Evolutionary conservation across 495 filamentous ascomycete genomes (phyloP).

Genomic region (Sordaria brevicollis): DNA sequence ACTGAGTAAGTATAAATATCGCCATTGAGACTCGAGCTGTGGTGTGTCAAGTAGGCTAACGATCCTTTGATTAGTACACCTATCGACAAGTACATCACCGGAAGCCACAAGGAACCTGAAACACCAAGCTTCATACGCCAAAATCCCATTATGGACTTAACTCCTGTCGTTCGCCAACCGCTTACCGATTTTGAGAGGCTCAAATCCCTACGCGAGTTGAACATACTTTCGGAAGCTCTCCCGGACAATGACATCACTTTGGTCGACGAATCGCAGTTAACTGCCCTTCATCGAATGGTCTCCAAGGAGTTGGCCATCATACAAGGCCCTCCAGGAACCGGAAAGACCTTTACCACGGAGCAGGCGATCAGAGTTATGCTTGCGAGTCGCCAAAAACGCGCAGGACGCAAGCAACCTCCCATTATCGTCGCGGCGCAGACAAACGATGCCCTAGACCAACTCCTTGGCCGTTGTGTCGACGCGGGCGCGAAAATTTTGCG

Average conservation of each 20-base stretch:
- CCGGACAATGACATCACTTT: conserved; percentile 24
- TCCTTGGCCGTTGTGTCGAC: conserved; percentile 55
- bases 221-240: conserved; percentile 32
- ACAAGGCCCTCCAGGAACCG: conserved; percentile 88
- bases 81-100: conserved; percentile 29
- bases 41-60: background rate
- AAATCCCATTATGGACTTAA: conserved; percentile 23
- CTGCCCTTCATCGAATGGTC: conserved; percentile 58
- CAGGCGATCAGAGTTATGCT: conserved; percentile 60
- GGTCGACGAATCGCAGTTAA: conserved; percentile 60
- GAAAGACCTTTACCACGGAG: conserved; percentile 74
- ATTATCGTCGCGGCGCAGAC: conserved; percentile 79
- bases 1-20: conserved; percentile 40
- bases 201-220: conserved; percentile 39
- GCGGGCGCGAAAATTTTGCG: conserved; percentile 63
- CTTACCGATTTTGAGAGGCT: conserved; percentile 27
- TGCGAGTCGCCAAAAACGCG: conserved; percentile 27
- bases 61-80: conserved; percentile 4
- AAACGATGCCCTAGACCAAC: conserved; percentile 87
- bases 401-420: conserved; percentile 14
- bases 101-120: conserved; percentile 31
- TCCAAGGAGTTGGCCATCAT: conserved; percentile 67
- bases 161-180: conserved; percentile 16
- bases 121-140: conserved; percentile 19
- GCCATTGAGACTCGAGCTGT: background rate